Percentiles rank a stretch among this genome's conserved stretches.
Evolutionary conservation across 2,329 filamentous ascomycete genomes (phyloP).

Genomic region (Lasiodiplodia citricola): DNA sequence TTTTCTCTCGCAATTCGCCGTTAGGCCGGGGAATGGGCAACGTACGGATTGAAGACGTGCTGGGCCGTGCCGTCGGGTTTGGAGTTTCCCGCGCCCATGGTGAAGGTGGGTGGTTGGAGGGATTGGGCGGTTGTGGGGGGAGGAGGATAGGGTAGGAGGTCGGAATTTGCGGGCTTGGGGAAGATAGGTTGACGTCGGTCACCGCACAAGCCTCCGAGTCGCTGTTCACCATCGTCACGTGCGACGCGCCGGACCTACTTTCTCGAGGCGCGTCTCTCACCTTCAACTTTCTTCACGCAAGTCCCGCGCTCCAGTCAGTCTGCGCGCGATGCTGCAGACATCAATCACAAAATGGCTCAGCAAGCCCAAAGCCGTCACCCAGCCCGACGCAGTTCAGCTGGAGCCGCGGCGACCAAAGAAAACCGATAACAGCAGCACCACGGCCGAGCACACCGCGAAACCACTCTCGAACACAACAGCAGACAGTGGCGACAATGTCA

Average conservation of each 20-base stretch:
- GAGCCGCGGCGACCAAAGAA: constrained; percentile 14
- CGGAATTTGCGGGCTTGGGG: constrained; percentile 20
- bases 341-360: constrained; percentile 55
- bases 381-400: constrained; percentile 18
- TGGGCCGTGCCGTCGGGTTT: constrained; percentile 62
- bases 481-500: neutral
- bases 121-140: constrained; percentile 3
- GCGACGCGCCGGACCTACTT: constrained; percentile 1
- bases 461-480: neutral
- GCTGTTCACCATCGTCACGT: constrained; percentile 16
- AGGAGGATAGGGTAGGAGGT: neutral
- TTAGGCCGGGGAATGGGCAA: constrained; percentile 26
- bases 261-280: neutral
- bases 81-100: constrained; percentile 68
- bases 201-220: constrained; percentile 13
- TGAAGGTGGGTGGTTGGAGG: constrained; percentile 30
- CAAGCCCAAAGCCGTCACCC: constrained; percentile 45
- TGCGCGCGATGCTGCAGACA: constrained; percentile 48
- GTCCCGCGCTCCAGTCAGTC: neutral
- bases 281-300: neutral
- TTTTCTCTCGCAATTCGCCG: constrained; percentile 32
- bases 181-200: constrained; percentile 24
- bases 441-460: neutral
- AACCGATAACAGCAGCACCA: neutral
- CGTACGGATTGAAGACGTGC: constrained; percentile 68